Evolutionary conservation across 495 filamentous ascomycete species (phyloP), one percentile per base, ranked within the genome.

Genomic region (Aspergillus cavernicola): DNA sequence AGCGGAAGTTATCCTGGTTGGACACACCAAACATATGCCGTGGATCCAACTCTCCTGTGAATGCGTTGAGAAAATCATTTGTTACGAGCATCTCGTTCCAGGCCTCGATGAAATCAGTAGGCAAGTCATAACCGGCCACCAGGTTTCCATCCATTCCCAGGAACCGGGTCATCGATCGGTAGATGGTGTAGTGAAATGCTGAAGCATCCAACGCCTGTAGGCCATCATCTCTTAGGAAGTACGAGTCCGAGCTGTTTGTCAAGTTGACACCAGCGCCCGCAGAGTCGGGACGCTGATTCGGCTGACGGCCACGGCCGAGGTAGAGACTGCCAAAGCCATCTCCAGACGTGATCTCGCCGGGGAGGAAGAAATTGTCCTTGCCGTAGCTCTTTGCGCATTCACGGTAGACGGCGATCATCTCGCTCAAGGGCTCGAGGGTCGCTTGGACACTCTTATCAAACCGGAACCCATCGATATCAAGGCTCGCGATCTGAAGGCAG

Each of bases 1-100:
- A 89, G 10, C 85, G 77, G 66, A 88, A 86, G 3, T 88, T 82
- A 61, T 88, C 85, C 66, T 88, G 85, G 60, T 88, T 88, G 13
- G 82, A 83, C 1, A 73, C 75, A n/a, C 85, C 85, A 41, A 79
- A 88, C 73, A 88, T 78, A 60, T 88, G 85, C 9, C 85, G 76
- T 7, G 85, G 85, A 59, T 88, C 85, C 47, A 86, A 86, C 41
- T 75, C 66, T 45, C 81, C 83, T 1, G 78, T 86, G 62, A 83
- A 82, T 8, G 81, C 69, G 51, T 87, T 87, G 52, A 78, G 55
- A 39, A 87, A 57, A 60, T 88, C 85, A 57, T 88, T 86, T 13
- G 80, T 79, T 16, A 66, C 56, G 16, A 86, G 35, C 65, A 87
- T 81, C 26, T 70, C 48, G 29, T 81, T 70, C 84, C 83, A 87